These are phyloP conservation scores for Gossypium aridum DNA, from an alignment of 441 rosid genomes.

Conservation along the genomic window DNA sequence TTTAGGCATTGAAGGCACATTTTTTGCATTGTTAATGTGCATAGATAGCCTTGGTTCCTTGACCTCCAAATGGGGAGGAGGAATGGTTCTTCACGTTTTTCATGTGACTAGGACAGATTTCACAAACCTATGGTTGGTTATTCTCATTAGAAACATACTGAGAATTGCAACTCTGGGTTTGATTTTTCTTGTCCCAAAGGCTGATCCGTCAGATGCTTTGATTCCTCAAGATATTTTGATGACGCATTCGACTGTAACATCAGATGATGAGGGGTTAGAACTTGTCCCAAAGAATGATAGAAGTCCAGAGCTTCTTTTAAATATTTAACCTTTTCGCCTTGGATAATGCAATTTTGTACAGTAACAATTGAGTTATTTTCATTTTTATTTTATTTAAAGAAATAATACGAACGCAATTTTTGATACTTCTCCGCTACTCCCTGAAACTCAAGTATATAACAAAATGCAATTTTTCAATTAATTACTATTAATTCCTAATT, in stretches of 20 bases:
- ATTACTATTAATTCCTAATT: too few species aligned
- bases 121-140: slow-evolving; percentile 53
- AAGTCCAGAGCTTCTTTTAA: neutral
- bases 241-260: slow-evolving; percentile 6
- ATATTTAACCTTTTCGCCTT: neutral
- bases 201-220: slow-evolving; percentile 36
- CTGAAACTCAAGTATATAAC: too few species aligned
- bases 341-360: neutral
- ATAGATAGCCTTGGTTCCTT: slow-evolving; percentile 66
- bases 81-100: slow-evolving; percentile 52
- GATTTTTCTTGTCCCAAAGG: slow-evolving; percentile 55
- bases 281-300: slow-evolving; percentile 22
- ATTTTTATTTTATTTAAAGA: neutral
- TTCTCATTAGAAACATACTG: slow-evolving; percentile 52
- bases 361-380: neutral
- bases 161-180: slow-evolving; percentile 53
- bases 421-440: too few species aligned
- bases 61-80: slow-evolving; percentile 68
- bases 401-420: too few species aligned
- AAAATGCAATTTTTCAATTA: too few species aligned
- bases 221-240: slow-evolving; percentile 27
- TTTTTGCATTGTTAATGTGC: slow-evolving; percentile 74
- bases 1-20: slow-evolving; percentile 71
- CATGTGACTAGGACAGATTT: slow-evolving; percentile 61
- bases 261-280: slow-evolving; percentile 28